Base-by-base conservation (phyloP, 495 filamentous ascomycete species). In the Penicillium mononematosum region DNA sequence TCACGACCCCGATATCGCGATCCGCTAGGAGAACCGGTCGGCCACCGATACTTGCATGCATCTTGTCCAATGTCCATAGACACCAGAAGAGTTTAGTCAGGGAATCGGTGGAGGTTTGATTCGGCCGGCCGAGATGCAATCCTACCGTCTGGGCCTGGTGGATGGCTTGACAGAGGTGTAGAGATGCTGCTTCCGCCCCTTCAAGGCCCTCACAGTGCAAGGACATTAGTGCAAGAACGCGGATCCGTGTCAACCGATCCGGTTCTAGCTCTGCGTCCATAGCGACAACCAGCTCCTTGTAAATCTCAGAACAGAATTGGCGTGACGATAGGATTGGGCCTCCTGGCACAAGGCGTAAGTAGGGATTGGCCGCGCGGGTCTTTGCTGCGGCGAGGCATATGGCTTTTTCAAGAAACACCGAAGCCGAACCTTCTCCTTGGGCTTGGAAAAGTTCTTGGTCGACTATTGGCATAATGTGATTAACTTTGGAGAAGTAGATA, bases 71-170 rank as follows among this genome's bases (percentile, higher is more conserved):
- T 11, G 83, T 81, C 81, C 86, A 89, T 14, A 90, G 59, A 41
- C 83, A 84, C 74, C 84, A 88, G 55, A 89, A 88, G 0, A 89
- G 69, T 12, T 74, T 68, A 7, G 80, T 75, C n/a, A 75, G 58
- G n/a, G 70, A 61, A 39, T 78, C 69, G 58, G 66, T 59, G 46
- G 67, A 50, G 57, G 55, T 56, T 52, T 70, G 70, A 25, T 69
- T 63, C 25, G 77, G 73, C 19, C 72, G 73, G 43, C 76, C 74
- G 38, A 82, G 73, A 55, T 91, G 88, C 24, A 90, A 66, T 4
- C 86, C 87, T 32, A 86, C 67, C 1, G 86, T 86, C 51, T 89
- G 84, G 16, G 82, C 82, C 57, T 88, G 81, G 50, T 87, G 83
- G 22, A 81, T 77, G 5, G 78, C 77, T 43, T 75, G 67, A 25